Evolutionary conservation across 306 rosid species (phyloP).

Genomic region (Albizia julibrissin): DNA sequence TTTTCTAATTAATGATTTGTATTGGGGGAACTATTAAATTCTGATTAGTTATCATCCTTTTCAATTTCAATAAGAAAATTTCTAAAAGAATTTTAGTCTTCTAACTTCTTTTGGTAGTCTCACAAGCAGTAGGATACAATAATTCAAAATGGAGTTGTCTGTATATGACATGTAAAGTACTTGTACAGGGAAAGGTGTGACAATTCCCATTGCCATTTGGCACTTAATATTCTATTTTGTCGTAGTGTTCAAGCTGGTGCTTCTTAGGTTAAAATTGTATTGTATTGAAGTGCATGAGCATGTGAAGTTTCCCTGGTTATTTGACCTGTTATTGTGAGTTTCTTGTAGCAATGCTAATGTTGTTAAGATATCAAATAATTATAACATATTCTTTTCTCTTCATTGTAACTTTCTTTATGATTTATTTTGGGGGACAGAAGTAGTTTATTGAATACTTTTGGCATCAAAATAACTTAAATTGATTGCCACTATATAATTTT

Average conservation of each 20-base stretch:
- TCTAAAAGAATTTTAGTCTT: background rate
- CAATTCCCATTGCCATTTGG: background rate
- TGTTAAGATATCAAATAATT: background rate
- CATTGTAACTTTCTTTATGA: background rate
- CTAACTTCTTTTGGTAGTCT: background rate
- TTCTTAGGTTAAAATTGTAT: background rate
- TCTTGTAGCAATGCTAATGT: background rate
- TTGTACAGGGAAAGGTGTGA: background rate
- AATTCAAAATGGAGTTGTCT: background rate
- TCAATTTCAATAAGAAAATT: background rate
- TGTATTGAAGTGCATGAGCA: background rate
- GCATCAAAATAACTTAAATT: conserved; percentile 18
- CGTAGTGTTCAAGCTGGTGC: background rate
- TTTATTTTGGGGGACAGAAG: background rate
- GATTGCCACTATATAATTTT: conserved; percentile 25
- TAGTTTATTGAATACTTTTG: conserved; percentile 4
- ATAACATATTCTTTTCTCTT: too few species aligned
- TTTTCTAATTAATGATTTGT: background rate
- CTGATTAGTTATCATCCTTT: background rate
- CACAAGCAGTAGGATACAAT: background rate
- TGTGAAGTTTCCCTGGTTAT: background rate
- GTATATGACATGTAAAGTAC: background rate
- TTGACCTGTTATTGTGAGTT: background rate
- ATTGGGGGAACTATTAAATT: background rate
- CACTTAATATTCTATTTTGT: background rate